Evolutionary conservation across 2,329 filamentous ascomycete genomes (phyloP).

Genomic region (Triangularia verruculosa): DNA sequence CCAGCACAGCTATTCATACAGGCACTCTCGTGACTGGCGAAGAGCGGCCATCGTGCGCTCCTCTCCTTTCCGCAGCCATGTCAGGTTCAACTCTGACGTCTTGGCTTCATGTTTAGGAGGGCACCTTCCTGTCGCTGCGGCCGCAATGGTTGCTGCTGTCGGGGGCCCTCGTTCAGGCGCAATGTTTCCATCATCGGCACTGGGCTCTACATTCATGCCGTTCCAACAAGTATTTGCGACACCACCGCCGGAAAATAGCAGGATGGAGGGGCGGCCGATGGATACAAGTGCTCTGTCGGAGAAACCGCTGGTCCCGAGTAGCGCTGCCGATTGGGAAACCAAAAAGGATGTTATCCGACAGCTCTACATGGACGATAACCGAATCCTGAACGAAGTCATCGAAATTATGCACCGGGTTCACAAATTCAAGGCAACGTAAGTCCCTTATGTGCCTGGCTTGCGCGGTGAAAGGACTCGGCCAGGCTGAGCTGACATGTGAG

Average conservation of each 20-base stretch:
- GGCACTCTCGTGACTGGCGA: not conserved
- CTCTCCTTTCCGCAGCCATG: not conserved
- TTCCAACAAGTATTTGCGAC: not conserved
- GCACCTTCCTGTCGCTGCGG: not conserved
- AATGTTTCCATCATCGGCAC: not conserved
- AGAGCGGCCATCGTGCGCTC: not conserved
- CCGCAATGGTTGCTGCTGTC: not conserved
- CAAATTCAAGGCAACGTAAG: conserved; percentile 29
- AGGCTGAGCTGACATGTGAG: not conserved
- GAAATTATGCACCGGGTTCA: conserved; percentile 25
- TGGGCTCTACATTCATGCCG: not conserved
- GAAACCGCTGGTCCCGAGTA: conserved; percentile 21
- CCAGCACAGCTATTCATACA: not conserved
- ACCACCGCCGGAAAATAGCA: not conserved
- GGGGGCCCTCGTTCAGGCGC: not conserved
- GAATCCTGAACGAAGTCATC: conserved; percentile 29
- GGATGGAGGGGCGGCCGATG: not conserved
- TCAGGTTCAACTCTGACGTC: not conserved
- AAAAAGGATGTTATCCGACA: conserved; percentile 24
- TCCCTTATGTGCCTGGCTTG: not conserved
- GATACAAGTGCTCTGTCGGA: not conserved
- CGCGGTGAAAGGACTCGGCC: not conserved
- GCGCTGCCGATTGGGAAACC: conserved; percentile 25
- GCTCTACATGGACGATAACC: conserved; percentile 26
- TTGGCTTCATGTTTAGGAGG: not conserved